A percentile compares a stretch with the other conserved stretches of the same genome.
Evolutionary conservation across 2,329 filamentous ascomycete species (phyloP).

Genomic region (Beauveria australis): DNA sequence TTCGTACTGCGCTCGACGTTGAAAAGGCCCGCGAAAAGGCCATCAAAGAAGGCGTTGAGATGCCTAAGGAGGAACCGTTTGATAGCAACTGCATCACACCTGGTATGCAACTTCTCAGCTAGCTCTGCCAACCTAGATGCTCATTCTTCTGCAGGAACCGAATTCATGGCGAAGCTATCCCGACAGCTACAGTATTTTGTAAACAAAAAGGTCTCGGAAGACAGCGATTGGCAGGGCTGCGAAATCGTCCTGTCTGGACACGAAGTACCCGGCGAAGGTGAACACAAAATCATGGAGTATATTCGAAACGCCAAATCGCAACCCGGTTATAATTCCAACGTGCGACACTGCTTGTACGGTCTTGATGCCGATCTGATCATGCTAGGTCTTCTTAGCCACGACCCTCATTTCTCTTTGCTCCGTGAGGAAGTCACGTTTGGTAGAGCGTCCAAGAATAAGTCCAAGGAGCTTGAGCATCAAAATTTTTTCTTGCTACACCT

Average conservation of each 20-base stretch:
- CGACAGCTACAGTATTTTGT: constrained; percentile 95
- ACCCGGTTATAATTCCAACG: constrained; percentile 82
- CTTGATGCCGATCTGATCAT: constrained; percentile 98
- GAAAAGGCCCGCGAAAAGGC: constrained; percentile 90
- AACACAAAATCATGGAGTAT: constrained; percentile 99
- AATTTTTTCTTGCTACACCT: constrained; percentile 98
- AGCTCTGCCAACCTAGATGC: neutral
- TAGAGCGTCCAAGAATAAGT: constrained; percentile 75
- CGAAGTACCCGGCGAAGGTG: constrained; percentile 94
- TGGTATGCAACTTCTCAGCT: constrained; percentile 34
- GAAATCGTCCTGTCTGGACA: constrained; percentile 95
- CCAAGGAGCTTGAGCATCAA: constrained; percentile 94
- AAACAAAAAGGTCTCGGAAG: constrained; percentile 96
- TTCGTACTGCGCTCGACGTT: constrained; percentile 85
- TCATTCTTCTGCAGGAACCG: constrained; percentile 47
- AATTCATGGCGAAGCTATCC: constrained; percentile 96
- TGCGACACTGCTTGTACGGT: constrained; percentile 94
- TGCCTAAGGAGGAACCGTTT: constrained; percentile 92
- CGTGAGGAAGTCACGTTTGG: constrained; percentile 98
- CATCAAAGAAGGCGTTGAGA: constrained; percentile 75
- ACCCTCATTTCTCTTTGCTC: constrained; percentile 94
- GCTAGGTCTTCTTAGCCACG: constrained; percentile 92
- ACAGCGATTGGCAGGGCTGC: constrained; percentile 94
- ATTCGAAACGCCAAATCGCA: constrained; percentile 96
- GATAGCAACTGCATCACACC: constrained; percentile 99